phyloP scores from a whole-genome alignment of 1,139 yeast genomes.

The Geotrichum citri-aurantii region DNA sequence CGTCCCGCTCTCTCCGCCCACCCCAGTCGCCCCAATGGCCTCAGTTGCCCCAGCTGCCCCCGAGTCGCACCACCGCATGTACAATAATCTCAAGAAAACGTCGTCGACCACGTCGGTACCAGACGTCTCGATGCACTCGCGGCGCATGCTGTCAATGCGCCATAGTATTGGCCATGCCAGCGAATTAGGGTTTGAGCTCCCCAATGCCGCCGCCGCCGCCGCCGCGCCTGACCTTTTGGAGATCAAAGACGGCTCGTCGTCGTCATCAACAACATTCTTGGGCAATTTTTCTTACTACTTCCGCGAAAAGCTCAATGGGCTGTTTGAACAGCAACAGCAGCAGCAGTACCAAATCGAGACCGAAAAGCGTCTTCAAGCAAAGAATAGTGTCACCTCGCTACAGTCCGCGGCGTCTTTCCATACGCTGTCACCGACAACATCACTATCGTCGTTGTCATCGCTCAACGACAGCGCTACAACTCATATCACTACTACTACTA shows the following conservation, averaged over 20 bases:
- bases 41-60: neutral
- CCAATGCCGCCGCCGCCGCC: no score
- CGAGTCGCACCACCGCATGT: neutral
- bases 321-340: slow-evolving; percentile 3
- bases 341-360: neutral
- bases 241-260: neutral
- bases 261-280: no score
- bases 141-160: slow-evolving; percentile 1
- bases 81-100: slow-evolving; percentile 1
- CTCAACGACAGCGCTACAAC: no score
- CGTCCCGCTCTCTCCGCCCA: neutral
- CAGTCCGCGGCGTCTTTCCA: neutral
- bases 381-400: neutral
- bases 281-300: slow-evolving; percentile 6
- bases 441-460: neutral
- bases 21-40: neutral
- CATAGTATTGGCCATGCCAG: slow-evolving; percentile 8
- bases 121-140: neutral
- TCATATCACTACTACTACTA: no score
- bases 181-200: neutral
- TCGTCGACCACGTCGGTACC: slow-evolving; percentile 1
- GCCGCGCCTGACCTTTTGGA: neutral
- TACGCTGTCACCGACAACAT: neutral
- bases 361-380: neutral
- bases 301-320: slow-evolving; percentile 3